Evolutionary conservation across 805 yeast species (phyloP).

Genomic region (Yamadazyma scolyti): DNA sequence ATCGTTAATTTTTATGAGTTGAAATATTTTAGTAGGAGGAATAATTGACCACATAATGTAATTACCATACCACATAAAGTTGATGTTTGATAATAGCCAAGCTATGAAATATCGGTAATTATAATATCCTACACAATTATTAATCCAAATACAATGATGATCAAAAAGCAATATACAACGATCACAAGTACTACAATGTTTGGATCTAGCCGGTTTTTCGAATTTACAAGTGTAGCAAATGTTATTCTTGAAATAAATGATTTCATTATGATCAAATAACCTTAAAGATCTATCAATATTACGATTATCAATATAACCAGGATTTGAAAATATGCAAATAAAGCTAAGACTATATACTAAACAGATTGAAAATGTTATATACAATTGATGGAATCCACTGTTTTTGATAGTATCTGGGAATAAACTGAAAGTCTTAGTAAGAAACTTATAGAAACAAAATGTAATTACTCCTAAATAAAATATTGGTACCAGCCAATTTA

Average conservation of each 20-base stretch:
- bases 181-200: slow-evolving; percentile 62
- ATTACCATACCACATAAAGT: slow-evolving; percentile 39
- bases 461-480: slow-evolving; percentile 36
- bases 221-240: slow-evolving; percentile 47
- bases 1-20: slow-evolving; percentile 21
- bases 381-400: slow-evolving; percentile 10
- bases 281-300: slow-evolving; percentile 10
- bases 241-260: slow-evolving; percentile 48
- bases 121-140: slow-evolving; percentile 69
- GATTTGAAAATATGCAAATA: slow-evolving; percentile 37
- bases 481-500: slow-evolving; percentile 44
- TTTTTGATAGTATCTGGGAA: slow-evolving; percentile 10
- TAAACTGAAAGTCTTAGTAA: slow-evolving; percentile 21
- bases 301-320: slow-evolving; percentile 32
- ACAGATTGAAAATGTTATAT: slow-evolving; percentile 28
- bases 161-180: slow-evolving; percentile 47
- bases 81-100: slow-evolving; percentile 50
- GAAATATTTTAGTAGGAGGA: slow-evolving; percentile 14
- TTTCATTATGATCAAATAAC: slow-evolving; percentile 40
- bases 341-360: slow-evolving; percentile 32
- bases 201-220: slow-evolving; percentile 56
- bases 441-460: slow-evolving; percentile 28
- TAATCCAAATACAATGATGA: slow-evolving; percentile 65
- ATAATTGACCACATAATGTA: slow-evolving; percentile 12
- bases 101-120: slow-evolving; percentile 60